Evolutionary conservation across 2,329 filamentous ascomycete genomes (phyloP).

Genomic region (Aspergillus hortae): DNA sequence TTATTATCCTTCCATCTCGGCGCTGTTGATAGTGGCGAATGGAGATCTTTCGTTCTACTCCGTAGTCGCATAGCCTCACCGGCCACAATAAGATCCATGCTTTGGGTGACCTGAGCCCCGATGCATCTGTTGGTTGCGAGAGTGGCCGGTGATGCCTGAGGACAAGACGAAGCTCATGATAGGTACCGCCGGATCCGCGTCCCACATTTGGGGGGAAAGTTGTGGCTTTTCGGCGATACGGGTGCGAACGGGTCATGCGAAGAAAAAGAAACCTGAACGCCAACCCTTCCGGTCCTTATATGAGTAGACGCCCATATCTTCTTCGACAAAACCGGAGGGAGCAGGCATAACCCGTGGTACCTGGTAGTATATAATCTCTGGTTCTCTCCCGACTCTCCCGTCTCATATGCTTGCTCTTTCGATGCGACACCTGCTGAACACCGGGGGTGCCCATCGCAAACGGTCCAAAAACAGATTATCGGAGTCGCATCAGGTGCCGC

Average conservation of each 20-base stretch:
- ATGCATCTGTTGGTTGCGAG: neutral
- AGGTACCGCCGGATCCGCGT: constrained; percentile 32
- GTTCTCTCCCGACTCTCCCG: neutral
- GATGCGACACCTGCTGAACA: neutral
- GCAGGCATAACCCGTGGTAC: neutral
- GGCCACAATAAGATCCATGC: neutral
- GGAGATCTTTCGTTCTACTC: neutral
- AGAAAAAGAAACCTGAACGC: constrained; percentile 7
- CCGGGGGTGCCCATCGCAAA: neutral
- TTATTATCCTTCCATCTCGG: neutral
- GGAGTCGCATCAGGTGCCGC: neutral
- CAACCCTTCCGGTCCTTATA: neutral
- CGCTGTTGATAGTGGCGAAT: neutral
- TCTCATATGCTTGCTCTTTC: neutral
- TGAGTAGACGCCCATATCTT: neutral
- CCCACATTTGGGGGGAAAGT: constrained; percentile 20
- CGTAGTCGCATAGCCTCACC: neutral
- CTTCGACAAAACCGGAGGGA: neutral
- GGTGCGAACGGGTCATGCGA: constrained; percentile 17
- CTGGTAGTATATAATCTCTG: neutral
- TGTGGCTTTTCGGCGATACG: constrained; percentile 24
- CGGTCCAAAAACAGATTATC: neutral
- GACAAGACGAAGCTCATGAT: constrained; percentile 23
- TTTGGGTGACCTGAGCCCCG: constrained; percentile 1
- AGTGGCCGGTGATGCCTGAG: constrained; percentile 9